Evolutionary conservation across 768 basidiomycete species (phyloP).

Genomic region (Leccinum pellstonianum): DNA sequence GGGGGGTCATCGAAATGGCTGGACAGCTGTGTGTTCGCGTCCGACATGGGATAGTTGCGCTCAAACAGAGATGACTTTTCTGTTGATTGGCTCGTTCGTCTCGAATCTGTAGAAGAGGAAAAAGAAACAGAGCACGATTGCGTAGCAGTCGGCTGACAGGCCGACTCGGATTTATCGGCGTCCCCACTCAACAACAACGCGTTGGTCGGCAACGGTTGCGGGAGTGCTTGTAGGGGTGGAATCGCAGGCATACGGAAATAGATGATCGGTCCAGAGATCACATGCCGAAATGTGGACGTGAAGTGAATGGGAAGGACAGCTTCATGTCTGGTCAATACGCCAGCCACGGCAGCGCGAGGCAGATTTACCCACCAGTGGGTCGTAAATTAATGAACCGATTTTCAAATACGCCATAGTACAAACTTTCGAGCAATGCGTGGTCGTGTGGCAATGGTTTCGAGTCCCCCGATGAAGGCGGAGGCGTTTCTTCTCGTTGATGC

Average conservation of each 20-base stretch:
- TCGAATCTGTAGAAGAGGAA: constrained; percentile 49
- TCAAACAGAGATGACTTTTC: constrained; percentile 32
- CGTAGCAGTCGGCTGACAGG: constrained; percentile 18
- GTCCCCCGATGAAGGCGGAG: constrained; percentile 33
- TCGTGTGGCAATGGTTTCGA: constrained; percentile 50
- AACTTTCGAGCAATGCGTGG: constrained; percentile 66
- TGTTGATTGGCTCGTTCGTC: constrained; percentile 34
- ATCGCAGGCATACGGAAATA: constrained; percentile 70
- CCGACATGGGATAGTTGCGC: constrained; percentile 28
- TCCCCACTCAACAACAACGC: constrained; percentile 25
- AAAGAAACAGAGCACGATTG: constrained; percentile 52
- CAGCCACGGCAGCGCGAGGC: not conserved
- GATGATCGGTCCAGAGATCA: constrained; percentile 56
- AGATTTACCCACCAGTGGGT: constrained; percentile 55
- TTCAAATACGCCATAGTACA: constrained; percentile 66
- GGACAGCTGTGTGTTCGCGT: constrained; percentile 24
- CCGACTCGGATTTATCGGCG: constrained; percentile 24
- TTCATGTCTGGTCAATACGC: constrained; percentile 27
- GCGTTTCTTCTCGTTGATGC: constrained; percentile 33
- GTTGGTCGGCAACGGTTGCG: constrained; percentile 28
- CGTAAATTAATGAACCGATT: constrained; percentile 69
- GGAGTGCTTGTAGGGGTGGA: constrained; percentile 56
- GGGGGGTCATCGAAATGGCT: constrained; percentile 17
- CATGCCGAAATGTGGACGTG: constrained; percentile 68
- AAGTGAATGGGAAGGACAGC: constrained; percentile 70